A percentile compares a stretch with the other conserved stretches of the same genome.
phyloP scores from a whole-genome alignment of 2,329 filamentous ascomycete species.

The Epichloe sp. region DNA sequence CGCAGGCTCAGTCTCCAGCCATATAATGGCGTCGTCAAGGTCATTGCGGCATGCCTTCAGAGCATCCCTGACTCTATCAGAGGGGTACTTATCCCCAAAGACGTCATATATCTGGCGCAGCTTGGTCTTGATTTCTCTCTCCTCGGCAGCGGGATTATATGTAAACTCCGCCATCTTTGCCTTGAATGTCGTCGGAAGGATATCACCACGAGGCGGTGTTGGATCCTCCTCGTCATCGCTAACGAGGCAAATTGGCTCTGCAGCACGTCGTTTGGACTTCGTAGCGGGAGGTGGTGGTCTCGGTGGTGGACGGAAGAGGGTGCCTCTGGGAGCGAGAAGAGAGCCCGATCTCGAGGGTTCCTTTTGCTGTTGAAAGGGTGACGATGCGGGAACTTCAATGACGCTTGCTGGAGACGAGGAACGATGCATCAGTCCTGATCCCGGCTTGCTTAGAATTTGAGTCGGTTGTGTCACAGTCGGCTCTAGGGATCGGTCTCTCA shows the following conservation, averaged over 20 bases:
- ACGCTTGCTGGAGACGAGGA: slow-evolving; percentile 32
- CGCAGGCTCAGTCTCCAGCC: slow-evolving; percentile 13
- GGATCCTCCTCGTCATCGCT: slow-evolving; percentile 33
- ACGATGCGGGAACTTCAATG: slow-evolving; percentile 82
- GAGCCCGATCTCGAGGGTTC: slow-evolving; percentile 28
- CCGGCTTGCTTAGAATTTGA: slow-evolving; percentile 30
- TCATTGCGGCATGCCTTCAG: slow-evolving; percentile 20
- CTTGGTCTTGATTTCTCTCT: slow-evolving; percentile 21
- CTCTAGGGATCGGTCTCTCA: slow-evolving; percentile 14
- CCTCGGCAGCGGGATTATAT: slow-evolving; percentile 35
- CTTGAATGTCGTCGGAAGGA: slow-evolving; percentile 45
- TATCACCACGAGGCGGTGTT: slow-evolving; percentile 44
- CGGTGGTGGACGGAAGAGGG: slow-evolving; percentile 46
- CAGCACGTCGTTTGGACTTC: slow-evolving; percentile 22
- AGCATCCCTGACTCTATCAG: slow-evolving; percentile 20
- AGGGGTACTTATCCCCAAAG: slow-evolving; percentile 18
- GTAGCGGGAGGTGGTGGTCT: slow-evolving; percentile 11
- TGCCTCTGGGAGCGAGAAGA: slow-evolving; percentile 64
- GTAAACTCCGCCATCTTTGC: slow-evolving; percentile 24
- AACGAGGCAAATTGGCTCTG: slow-evolving; percentile 32
- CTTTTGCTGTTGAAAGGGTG: slow-evolving; percentile 43
- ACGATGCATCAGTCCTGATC: slow-evolving; percentile 14
- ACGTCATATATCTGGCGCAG: slow-evolving; percentile 25
- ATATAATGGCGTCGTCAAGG: slow-evolving; percentile 22
- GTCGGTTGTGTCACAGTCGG: slow-evolving; percentile 29